A percentile compares a stretch with the other conserved stretches of the same genome.
phyloP scores from a whole-genome alignment of 2,329 filamentous ascomycete species.

The Epichloe scottii region DNA sequence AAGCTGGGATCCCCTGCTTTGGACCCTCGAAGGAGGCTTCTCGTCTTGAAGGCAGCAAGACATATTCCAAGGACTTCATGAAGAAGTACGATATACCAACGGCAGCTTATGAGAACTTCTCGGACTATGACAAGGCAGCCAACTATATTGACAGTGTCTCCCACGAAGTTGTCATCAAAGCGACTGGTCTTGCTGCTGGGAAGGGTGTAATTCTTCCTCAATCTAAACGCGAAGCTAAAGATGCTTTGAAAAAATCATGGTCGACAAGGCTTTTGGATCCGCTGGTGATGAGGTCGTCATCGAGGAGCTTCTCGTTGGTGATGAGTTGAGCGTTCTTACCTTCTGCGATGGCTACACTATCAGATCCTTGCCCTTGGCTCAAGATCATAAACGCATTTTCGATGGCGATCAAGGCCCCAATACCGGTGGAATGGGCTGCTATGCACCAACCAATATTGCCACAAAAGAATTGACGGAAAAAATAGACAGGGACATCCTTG shows the following conservation, averaged over 20 bases:
- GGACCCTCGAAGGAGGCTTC: slow-evolving; percentile 78
- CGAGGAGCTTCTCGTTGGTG: slow-evolving; percentile 82
- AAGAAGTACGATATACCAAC: slow-evolving; percentile 80
- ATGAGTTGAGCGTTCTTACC: slow-evolving; percentile 82
- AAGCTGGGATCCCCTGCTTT: slow-evolving; percentile 65
- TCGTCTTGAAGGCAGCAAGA: slow-evolving; percentile 89
- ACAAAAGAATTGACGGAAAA: slow-evolving; percentile 62
- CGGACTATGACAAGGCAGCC: slow-evolving; percentile 57
- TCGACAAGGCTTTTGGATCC: slow-evolving; percentile 70
- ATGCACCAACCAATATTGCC: slow-evolving; percentile 76
- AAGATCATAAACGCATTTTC: slow-evolving; percentile 92
- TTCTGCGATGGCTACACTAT: slow-evolving; percentile 86
- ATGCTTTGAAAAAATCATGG: slow-evolving; percentile 81
- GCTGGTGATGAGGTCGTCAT: slow-evolving; percentile 90
- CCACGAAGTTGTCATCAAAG: slow-evolving; percentile 85
- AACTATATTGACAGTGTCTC: slow-evolving; percentile 60
- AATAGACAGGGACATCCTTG: slow-evolving; percentile 71
- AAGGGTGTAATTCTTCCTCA: slow-evolving; percentile 89
- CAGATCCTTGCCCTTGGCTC: slow-evolving; percentile 73
- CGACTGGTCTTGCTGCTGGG: slow-evolving; percentile 78
- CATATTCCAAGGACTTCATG: slow-evolving; percentile 98
- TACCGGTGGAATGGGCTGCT: slow-evolving; percentile 96
- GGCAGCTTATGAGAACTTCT: slow-evolving; percentile 82
- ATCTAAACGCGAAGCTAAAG: slow-evolving; percentile 69
- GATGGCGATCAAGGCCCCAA: slow-evolving; percentile 87